Evolutionary conservation across 208 protist genomes (phyloP), one percentile per base, ranked within the genome.

Genomic region (Acanthamoeba lenticulata): DNA sequence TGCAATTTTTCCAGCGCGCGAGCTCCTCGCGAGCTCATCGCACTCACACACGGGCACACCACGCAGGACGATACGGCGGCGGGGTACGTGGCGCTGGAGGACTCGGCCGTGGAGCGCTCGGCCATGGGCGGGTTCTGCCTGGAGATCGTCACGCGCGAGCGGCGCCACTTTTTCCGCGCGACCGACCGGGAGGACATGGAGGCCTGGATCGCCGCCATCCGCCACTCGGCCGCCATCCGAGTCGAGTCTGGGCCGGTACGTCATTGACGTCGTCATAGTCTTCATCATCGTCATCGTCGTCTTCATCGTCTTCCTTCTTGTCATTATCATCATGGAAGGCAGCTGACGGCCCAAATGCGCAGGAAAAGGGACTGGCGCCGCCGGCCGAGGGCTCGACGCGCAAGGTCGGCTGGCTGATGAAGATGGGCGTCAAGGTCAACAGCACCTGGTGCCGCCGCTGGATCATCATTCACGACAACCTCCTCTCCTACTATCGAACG

Each of bases 401-500:
- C 47, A 86, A 86, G 77, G 47, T 42, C 44, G 77, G 77, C 3
- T 86, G 77, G 77, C 77, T 86, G 77, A 5, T 86, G 4, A 86
- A 86, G 29, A 49, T 40, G 47, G 77, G 77, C n/a, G 77, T 11
- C 77, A 86, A 86, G 77, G 40, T 86, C 77, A 49, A 86, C 40
- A 74, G 65, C 65, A 86, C 77, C 9, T 86, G 77, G 77, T 57
- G 77, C 44, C 3, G 47, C n/a, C 77, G 77, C 11, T 86, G 77
- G 77, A 57, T 86, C 21, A 42, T 86, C 27, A 40, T 86, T 7
- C 44, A 86, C 44, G 40, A 86, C 44, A 86, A 34, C 47, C 77
- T 86, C 27, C 29, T 86, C 15, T 86, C 42, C 47, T 86, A 86
- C 47, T 86, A 86, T 40, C 40, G 34, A 86, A 86, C 77, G 9